Evolutionary conservation across 169 alveolate species (phyloP), one percentile per base, ranked within the genome.

Genomic region (Plasmodium ovale): DNA sequence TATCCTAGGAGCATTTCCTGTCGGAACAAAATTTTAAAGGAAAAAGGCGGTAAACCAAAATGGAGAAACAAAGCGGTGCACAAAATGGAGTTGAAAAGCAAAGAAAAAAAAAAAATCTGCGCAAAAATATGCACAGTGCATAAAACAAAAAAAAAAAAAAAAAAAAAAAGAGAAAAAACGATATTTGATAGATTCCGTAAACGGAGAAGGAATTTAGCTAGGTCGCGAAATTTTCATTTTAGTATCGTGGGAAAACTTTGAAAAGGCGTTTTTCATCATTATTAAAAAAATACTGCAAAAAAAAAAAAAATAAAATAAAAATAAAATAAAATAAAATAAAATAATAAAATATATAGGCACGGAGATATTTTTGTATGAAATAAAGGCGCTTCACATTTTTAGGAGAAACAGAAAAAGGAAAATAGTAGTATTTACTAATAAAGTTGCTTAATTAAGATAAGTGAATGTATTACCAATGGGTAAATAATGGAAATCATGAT

Each of bases 111-210:
- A 6, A 39, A 39, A 6, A 39, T 6, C 51, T 39, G 5, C n/a
- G n/a, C n/a, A n/a, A n/a, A 39, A 39, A 39, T 39, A 39, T 39
- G 5, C 9, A 39, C 51, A 39, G 51, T 39, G 51, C 9, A 39
- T 39, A 62, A 62, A 62, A 62, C 16, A 23, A 19, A 59, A 39
- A 39, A 59, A n/a, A n/a, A n/a, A n/a, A n/a, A n/a, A n/a, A n/a
- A 59, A 59, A 62, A 62, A 62, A 27, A 27, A 25, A 62, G 7
- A 19, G 53, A 19, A 62, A 60, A 62, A 62, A 62, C 27, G 53
- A 1, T 7, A 27, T 62, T 62, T 62, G 54, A 23, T 12, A 62
- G 72, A 62, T 62, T 62, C 47, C 16, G 27, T 21, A 62, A 27
- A 62, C 21, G 51, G 25, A 4, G 21, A 16, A 42, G 39, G 16